Base-by-base conservation (phyloP, 345 rosid species). In the Dimocarpus longan region DNA sequence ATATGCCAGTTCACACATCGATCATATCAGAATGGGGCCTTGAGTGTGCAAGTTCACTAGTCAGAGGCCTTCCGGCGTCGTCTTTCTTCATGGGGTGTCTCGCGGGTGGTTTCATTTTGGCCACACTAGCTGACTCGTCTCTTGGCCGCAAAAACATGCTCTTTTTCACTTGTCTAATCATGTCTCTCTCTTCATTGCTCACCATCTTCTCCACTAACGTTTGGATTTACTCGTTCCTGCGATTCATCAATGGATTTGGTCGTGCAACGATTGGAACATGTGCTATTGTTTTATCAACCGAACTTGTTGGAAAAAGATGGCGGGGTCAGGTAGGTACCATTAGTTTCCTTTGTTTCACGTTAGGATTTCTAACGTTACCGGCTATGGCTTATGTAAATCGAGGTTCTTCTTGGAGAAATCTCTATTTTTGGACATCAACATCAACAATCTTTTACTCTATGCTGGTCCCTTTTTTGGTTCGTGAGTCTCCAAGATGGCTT, bases 121-220 rank as follows among this genome's bases (percentile, higher is more conserved):
- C 93, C 15, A 78, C 90, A 0, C 79, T 92, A 0, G 94, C 88
- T 2, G 96, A 92, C 76, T 84, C 94, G 15, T 76, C 85, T 0
- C 81, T 89, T 0, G 96, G 94, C 62, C 91, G 96, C 75, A 90
- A 86, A 56, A 92, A 88, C 71, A 73, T 88, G 86, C 81, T 90
- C 50, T 71, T 87, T 46, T 75, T 89, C 10, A 83, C 90, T 0
- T 88, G 91, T 73, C 50, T 88, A 0, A 19, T 76, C 10, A 89
- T 90, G 92, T 81, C 90, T 66, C 3, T 86, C n/a, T 81, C 91
- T 62, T 70, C 85, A 37, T 50, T 85, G 18, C 10, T 81, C 18
- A 84, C 92, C 0, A 70, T 65, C 39, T 85, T 90, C 70, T 76
- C 92, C 39, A 78, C 83, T 24, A 85, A 86, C 28, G 72, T 89